A percentile compares a stretch with the other conserved stretches of the same genome.
Evolutionary conservation across 2,329 filamentous ascomycete genomes (phyloP).

Genomic region (Chrysoporthe deuterocubensis): DNA sequence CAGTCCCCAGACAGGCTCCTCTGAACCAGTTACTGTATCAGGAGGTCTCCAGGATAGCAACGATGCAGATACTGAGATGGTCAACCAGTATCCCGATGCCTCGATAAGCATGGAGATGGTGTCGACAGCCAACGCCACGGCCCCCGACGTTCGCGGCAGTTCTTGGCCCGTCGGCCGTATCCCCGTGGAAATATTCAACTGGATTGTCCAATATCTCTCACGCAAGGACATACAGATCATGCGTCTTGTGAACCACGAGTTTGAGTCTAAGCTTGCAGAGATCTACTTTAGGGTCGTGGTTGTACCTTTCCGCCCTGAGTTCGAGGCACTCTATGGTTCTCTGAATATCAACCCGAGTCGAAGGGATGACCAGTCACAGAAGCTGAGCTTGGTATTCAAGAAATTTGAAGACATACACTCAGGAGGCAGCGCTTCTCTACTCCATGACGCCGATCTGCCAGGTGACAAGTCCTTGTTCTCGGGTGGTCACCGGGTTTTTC

Average conservation of each 20-base stretch:
- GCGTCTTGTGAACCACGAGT: slow-evolving; percentile 64
- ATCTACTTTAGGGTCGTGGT: slow-evolving; percentile 66
- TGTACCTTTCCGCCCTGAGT: slow-evolving; percentile 66
- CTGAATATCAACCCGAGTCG: slow-evolving; percentile 39
- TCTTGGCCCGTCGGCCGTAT: slow-evolving; percentile 45
- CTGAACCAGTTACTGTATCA: neutral
- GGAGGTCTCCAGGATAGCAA: neutral
- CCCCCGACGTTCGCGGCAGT: no score
- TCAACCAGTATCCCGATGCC: neutral
- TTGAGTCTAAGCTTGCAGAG: slow-evolving; percentile 38
- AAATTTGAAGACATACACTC: slow-evolving; percentile 7
- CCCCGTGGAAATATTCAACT: slow-evolving; percentile 65
- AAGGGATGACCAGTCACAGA: slow-evolving; percentile 17
- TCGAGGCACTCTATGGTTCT: slow-evolving; percentile 43
- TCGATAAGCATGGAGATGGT: neutral
- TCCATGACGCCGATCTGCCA: neutral
- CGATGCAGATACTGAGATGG: neutral
- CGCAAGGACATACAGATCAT: slow-evolving; percentile 63
- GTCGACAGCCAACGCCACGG: neutral
- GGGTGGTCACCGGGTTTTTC: slow-evolving; percentile 64
- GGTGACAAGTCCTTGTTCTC: slow-evolving; percentile 40
- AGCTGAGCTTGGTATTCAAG: slow-evolving; percentile 33
- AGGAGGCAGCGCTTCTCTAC: neutral
- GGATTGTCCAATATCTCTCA: slow-evolving; percentile 59
- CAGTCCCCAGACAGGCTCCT: neutral